Evolutionary conservation across 2,329 filamentous ascomycete species (phyloP).

Genomic region (Neobulgaria alba): DNA sequence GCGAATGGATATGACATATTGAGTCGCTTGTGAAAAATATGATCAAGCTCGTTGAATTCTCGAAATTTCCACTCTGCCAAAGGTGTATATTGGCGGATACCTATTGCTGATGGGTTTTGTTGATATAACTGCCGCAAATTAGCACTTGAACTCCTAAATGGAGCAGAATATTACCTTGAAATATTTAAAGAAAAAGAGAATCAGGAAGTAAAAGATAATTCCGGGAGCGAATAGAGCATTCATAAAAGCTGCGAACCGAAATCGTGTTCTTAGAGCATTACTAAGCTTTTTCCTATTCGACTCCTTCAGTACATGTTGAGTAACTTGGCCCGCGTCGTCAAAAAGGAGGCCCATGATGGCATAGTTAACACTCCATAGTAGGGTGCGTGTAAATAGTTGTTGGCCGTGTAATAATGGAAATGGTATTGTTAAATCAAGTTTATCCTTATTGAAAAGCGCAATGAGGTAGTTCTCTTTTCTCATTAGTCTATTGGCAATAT

Average conservation of each 20-base stretch:
- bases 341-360: conserved; percentile 93
- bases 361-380: conserved; percentile 87
- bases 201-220: conserved; percentile 74
- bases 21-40: conserved; percentile 80
- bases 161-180: conserved; percentile 60
- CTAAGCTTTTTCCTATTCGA: conserved; percentile 73
- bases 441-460: conserved; percentile 93
- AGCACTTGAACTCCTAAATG: conserved; percentile 4
- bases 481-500: conserved; percentile 96
- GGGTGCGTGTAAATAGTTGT: conserved; percentile 78
- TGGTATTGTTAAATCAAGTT: conserved; percentile 77
- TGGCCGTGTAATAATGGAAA: conserved; percentile 73
- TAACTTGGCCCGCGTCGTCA: conserved; percentile 78
- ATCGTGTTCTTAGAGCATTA: conserved; percentile 65
- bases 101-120: conserved; percentile 80
- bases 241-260: conserved; percentile 75
- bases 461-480: conserved; percentile 95
- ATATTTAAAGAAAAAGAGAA: conserved; percentile 90
- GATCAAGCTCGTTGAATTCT: conserved; percentile 93
- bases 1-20: conserved; percentile 96
- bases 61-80: conserved; percentile 97
- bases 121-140: conserved; percentile 66
- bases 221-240: conserved; percentile 83
- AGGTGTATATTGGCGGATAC: conserved; percentile 84
- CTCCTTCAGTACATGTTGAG: conserved; percentile 76